Evolutionary conservation across 1,139 yeast genomes (phyloP).

Genomic region (Pichia sp.): DNA sequence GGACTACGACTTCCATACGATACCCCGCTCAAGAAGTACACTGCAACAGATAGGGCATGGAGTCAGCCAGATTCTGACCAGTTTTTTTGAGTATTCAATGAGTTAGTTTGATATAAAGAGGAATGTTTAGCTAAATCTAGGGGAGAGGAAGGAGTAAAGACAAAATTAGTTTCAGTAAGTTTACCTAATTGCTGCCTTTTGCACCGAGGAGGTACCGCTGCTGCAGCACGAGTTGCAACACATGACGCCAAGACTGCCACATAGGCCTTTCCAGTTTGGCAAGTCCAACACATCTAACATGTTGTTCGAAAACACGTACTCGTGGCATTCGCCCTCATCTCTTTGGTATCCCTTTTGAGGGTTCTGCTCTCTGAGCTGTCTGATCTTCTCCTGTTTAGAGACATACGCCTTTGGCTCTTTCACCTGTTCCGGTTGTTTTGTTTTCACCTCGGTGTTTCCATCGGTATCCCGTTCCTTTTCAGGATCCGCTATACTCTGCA

Average conservation of each 20-base stretch:
- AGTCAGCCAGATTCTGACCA: slow-evolving; percentile 27
- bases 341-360: slow-evolving; percentile 12
- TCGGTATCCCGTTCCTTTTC: neutral
- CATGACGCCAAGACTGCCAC: slow-evolving; percentile 3
- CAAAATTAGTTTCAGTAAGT: neutral
- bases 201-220: slow-evolving; percentile 15
- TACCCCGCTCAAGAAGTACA: slow-evolving; percentile 45
- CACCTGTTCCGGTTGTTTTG: slow-evolving; percentile 12
- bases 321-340: slow-evolving; percentile 29
- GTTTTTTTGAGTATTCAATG: slow-evolving; percentile 1
- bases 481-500: neutral
- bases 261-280: slow-evolving; percentile 9
- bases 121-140: neutral
- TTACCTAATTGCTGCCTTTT: slow-evolving; percentile 3
- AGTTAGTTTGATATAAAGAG: neutral
- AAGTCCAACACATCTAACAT: slow-evolving; percentile 16
- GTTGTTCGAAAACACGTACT: slow-evolving; percentile 23
- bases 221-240: slow-evolving; percentile 16
- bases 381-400: slow-evolving; percentile 14
- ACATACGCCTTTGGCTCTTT: slow-evolving; percentile 13
- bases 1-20: slow-evolving; percentile 46
- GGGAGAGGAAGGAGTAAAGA: neutral
- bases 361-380: slow-evolving; percentile 3
- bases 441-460: slow-evolving; percentile 2
- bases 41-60: slow-evolving; percentile 47